Percentiles rank a stretch among this genome's conserved stretches.
These are phyloP conservation scores for Pelargonium nanum DNA, from an alignment of 345 rosid species.

Conservation along the genomic window DNA sequence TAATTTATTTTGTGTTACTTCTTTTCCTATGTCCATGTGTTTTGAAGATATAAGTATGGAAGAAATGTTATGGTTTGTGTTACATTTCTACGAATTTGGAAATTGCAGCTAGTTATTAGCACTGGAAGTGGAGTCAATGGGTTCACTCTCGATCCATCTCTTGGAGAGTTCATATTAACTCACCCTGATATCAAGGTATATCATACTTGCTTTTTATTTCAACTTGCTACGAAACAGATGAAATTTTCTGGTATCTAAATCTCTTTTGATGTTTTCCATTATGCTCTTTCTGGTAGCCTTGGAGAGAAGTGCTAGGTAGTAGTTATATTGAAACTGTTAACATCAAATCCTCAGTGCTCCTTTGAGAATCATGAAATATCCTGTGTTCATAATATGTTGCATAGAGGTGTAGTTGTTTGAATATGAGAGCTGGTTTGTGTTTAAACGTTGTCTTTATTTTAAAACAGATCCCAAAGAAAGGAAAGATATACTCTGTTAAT, in stretches of 20 bases:
- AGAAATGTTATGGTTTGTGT: conserved; percentile 1
- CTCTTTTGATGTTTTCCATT: too few relatives aligned
- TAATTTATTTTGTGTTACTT: background rate
- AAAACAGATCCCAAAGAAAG: conserved; percentile 75
- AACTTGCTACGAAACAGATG: too few relatives aligned
- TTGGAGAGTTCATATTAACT: conserved; percentile 94
- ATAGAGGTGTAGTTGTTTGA: too few relatives aligned
- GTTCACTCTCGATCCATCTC: conserved; percentile 95
- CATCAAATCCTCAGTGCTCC: too few relatives aligned
- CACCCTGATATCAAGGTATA: conserved; percentile 88
- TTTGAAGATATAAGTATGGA: background rate
- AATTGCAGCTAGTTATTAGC: conserved; percentile 76
- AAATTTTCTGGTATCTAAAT: too few relatives aligned
- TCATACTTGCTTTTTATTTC: too few relatives aligned
- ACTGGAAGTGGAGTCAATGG: conserved; percentile 88
- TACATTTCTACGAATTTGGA: background rate
- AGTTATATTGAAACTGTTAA: too few relatives aligned
- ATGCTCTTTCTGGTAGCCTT: too few relatives aligned
- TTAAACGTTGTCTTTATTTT: conserved; percentile 2
- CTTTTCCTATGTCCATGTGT: background rate
- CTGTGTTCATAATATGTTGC: background rate
- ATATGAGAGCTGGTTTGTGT: background rate
- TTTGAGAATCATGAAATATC: conserved; percentile 1
- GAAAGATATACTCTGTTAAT: conserved; percentile 91
- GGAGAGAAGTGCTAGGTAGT: too few relatives aligned